Conservation (phyloP, 495 filamentous ascomycete genomes). For the Penicillium steckii region DNA sequence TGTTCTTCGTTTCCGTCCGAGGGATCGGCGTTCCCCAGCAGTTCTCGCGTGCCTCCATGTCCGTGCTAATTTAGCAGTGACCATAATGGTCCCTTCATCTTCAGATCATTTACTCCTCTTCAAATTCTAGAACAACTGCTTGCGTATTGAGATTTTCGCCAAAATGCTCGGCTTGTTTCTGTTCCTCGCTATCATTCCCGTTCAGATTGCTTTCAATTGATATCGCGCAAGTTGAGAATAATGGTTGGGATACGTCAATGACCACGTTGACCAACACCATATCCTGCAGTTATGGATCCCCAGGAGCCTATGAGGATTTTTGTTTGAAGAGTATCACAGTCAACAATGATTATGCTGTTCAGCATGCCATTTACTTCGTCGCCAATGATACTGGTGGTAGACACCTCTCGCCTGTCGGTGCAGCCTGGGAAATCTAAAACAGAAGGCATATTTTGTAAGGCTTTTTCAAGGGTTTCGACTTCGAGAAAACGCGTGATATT, state of each 20-base stretch:
- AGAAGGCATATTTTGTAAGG: no score
- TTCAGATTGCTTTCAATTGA: constrained; percentile 67
- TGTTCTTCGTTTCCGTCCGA: constrained; percentile 15
- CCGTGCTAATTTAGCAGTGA: constrained; percentile 39
- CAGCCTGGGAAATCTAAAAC: no score
- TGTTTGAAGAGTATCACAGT: background rate
- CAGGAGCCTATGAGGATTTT: constrained; percentile 38
- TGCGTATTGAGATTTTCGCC: constrained; percentile 28
- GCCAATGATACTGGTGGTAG: constrained; percentile 66
- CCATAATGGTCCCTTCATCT: constrained; percentile 34
- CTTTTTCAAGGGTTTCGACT: no score
- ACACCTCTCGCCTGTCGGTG: constrained; percentile 65
- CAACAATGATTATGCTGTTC: constrained; percentile 24
- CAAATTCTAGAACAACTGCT: constrained; percentile 35
- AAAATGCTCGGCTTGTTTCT: constrained; percentile 46
- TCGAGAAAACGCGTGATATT: no score
- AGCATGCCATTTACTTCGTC: constrained; percentile 55
- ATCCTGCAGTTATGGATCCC: constrained; percentile 56
- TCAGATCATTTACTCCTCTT: constrained; percentile 43
- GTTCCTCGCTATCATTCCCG: constrained; percentile 74
- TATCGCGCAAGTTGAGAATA: constrained; percentile 62
- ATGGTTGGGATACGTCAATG: constrained; percentile 63
- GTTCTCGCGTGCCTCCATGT: constrained; percentile 8
- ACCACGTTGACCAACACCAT: constrained; percentile 66
- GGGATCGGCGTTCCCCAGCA: constrained; percentile 1